Base-by-base conservation (phyloP, 257 asterid species). In the Linaria vulgaris region DNA sequence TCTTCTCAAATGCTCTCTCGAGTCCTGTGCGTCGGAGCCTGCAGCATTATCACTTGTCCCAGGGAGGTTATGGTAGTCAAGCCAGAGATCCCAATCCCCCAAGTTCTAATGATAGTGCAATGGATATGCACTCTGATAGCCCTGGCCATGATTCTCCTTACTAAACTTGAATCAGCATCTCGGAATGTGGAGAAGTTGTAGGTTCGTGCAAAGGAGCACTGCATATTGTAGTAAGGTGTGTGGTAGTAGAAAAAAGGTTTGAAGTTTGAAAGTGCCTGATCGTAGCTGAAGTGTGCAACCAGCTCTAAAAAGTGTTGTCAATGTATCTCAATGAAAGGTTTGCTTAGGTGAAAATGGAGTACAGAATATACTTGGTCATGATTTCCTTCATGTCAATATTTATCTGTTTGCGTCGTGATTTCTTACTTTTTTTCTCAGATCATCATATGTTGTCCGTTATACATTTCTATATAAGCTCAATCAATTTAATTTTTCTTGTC, bases 41-140 rank as follows among this genome's bases (percentile, higher is more conserved):
- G 55, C 91, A 79, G 75, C 78, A 82, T 74, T 82, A 82, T 71
- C 91, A 84, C 54, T 60, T 66, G 61, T 70, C 84, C 12, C 85
- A 84, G 31, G 85, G 82, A 11, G 74, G 77, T 25, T 66, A 50
- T 0, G 78, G 76, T 30, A 79, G 56, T 71, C 80, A 63, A 48
- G 64, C 38, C 69, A 66, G 85, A 67, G 88, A 81, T 37, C 30
- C 71, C 19, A 76, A 74, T 66, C 72, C 78, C 6, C 86, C 74
- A 9, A 69, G 76, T 65, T 83, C 80, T 17, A 81, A 81, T 7
- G 87, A 84, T 57, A 63, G 82, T 39, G 74, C 83, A 19, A 81
- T 84, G 87, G 91, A 84, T 66, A 84, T 84, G 83, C 91, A 81
- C 31, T 67, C 85, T 10, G 85, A 84, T 68, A 81, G 86, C 78